These are phyloP conservation scores for Blastobotrys niveus DNA, from an alignment of 1,139 yeast species.

Conservation along the genomic window DNA sequence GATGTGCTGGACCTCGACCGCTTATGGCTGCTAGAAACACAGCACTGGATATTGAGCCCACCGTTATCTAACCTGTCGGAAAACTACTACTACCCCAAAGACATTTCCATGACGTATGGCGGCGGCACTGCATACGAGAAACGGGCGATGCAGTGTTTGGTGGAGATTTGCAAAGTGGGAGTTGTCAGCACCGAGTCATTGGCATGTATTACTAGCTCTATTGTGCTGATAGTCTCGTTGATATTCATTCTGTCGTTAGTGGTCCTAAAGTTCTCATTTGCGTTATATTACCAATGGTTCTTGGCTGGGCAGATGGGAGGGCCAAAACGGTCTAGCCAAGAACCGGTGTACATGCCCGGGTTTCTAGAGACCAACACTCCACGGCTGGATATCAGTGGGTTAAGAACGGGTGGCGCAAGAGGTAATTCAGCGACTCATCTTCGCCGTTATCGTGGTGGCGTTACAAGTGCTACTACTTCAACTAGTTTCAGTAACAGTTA, in stretches of 20 bases:
- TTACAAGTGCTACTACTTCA: too few relatives aligned
- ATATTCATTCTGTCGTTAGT: constrained; percentile 73
- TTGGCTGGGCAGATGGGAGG: constrained; percentile 26
- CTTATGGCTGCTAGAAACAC: constrained; percentile 56
- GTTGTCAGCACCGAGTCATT: constrained; percentile 72
- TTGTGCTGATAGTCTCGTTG: constrained; percentile 63
- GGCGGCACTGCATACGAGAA: constrained; percentile 6
- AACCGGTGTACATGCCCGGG: background rate
- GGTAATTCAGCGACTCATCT: background rate
- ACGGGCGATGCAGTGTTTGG: constrained; percentile 63
- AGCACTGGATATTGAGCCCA: constrained; percentile 43
- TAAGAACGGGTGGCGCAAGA: background rate
- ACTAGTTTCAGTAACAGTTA: too few relatives aligned
- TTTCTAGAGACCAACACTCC: background rate
- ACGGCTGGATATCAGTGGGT: constrained; percentile 3
- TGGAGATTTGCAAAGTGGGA: constrained; percentile 78
- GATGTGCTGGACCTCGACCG: constrained; percentile 71
- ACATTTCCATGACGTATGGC: constrained; percentile 17
- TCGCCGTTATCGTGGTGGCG: too few relatives aligned
- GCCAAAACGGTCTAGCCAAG: background rate
- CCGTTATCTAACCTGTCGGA: constrained; percentile 16
- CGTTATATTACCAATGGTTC: constrained; percentile 78
- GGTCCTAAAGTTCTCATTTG: constrained; percentile 64
- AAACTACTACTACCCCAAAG: constrained; percentile 24
- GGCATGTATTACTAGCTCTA: constrained; percentile 76